Base-by-base conservation (phyloP, 2,329 filamentous ascomycete species). In the Fusarium hostae region DNA sequence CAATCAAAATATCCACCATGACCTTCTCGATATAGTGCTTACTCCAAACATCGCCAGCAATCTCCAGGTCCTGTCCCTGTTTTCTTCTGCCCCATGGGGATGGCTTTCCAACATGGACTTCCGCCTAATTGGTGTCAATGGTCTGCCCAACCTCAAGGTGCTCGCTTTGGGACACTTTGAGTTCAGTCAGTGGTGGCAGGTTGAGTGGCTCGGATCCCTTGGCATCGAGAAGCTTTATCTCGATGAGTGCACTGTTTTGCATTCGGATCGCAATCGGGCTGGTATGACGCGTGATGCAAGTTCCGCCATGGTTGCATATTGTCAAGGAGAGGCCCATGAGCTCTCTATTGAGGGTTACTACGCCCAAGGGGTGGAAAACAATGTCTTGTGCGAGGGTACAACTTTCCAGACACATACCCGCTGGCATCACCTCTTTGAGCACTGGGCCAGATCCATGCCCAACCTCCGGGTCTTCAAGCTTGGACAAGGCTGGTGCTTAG, bases 191-290 rank as follows among this genome's bases (percentile, higher is more conserved):
- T 79, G 84, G 45, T 81, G 80, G 76, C 84, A 86, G 56, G 67
- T 85, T 1, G 81, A 83, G 16, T 86, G 84, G 83, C 79, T 86
- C 13, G 70, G 82, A 0, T 79, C 79, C 0, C 79, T 86, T 15
- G 75, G 69, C 12, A 26, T 68, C 3, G 68, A 80, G 30, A 78
- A 82, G 44, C 76, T 86, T 0, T 79, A 82, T 18, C 75, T 86
- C 0, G 82, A 84, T 48, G 76, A 82, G 55, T 86, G 84, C 51
- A 72, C 78, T 5, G 82, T 84, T 28, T 52, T 79, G 11, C 59
- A 57, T 26, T 43, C 57, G 10, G 61, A 57, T 1, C 6, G 24
- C 4, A 47, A 63, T 16, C 44, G 26, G 30, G 13, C 22, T 2
- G 32, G 48, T 3, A 43, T 41, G 16, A 4, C 8, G 5, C 39